Conservation (phyloP, 768 basidiomycete species). For the Suillus fuscotomentosus region DNA sequence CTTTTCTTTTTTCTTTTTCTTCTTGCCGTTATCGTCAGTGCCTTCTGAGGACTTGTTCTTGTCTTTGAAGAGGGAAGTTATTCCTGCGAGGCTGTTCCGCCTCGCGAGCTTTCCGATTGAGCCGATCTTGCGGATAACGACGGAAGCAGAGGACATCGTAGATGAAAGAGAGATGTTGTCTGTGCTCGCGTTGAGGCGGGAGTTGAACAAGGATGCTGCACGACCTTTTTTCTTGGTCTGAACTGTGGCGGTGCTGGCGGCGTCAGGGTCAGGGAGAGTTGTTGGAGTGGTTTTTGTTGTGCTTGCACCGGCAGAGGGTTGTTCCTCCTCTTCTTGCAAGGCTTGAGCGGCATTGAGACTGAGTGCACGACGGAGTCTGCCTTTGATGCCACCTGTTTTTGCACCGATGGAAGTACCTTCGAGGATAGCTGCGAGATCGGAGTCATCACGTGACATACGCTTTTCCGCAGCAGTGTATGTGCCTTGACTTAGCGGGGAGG, state of each 20-base stretch:
- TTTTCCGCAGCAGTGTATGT: conserved; percentile 63
- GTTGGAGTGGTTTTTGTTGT: conserved; percentile 21
- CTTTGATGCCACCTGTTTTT: conserved; percentile 73
- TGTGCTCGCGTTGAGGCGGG: conserved; percentile 81
- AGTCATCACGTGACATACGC: conserved; percentile 77
- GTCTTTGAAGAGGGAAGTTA: conserved; percentile 93
- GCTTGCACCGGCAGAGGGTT: conserved; percentile 27
- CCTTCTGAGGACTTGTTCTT: conserved; percentile 49
- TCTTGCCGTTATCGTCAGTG: conserved; percentile 36
- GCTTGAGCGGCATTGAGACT: conserved; percentile 59
- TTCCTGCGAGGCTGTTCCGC: conserved; percentile 85
- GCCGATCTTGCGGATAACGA: conserved; percentile 96
- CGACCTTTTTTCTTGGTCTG: conserved; percentile 71
- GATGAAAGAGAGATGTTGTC: conserved; percentile 96
- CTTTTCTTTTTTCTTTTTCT: conserved; percentile 54
- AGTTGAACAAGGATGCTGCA: conserved; percentile 80
- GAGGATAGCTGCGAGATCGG: conserved; percentile 58
- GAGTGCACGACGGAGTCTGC: conserved; percentile 70
- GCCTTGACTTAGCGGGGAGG: conserved; percentile 34
- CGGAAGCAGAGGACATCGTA: conserved; percentile 91
- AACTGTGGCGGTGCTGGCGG: conserved; percentile 36
- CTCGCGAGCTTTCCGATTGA: conserved; percentile 86
- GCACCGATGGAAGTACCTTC: conserved; percentile 43
- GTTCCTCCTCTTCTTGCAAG: conserved; percentile 53
- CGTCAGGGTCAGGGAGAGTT: conserved; percentile 23